Evolutionary conservation across 371 early-diverging fungal species (phyloP).

Genomic region (Mucor sp.): DNA sequence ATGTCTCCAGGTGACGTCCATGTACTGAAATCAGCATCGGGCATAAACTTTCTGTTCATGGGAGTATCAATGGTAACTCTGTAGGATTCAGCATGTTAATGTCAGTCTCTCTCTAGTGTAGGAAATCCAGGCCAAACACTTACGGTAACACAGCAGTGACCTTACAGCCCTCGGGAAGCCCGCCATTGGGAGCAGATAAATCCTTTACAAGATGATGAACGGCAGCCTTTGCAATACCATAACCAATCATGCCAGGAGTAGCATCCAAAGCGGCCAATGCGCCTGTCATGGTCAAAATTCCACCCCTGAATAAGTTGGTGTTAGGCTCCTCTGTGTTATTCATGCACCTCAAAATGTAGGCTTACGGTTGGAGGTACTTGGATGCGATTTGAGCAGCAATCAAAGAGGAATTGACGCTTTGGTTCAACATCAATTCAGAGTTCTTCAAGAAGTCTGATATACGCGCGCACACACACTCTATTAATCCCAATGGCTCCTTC

Average conservation of each 20-base stretch:
- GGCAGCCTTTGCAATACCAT: constrained; percentile 94
- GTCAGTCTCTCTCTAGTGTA: too few relatives aligned
- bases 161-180: constrained; percentile 73
- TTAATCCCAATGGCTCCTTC: neutral
- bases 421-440: constrained; percentile 76
- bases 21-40: constrained; percentile 79
- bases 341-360: neutral
- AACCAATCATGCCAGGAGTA: constrained; percentile 91
- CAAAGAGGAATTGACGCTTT: constrained; percentile 83
- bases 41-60: constrained; percentile 90
- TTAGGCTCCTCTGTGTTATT: neutral
- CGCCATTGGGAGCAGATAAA: constrained; percentile 72
- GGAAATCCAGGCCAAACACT: constrained; percentile 20
- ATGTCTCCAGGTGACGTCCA: constrained; percentile 89
- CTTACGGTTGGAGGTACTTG: constrained; percentile 70
- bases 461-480: neutral
- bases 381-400: constrained; percentile 86
- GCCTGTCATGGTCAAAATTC: constrained; percentile 84
- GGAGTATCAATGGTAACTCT: constrained; percentile 91
- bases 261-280: constrained; percentile 77
- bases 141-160: constrained; percentile 85
- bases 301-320: constrained; percentile 53
- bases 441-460: constrained; percentile 68
- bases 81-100: neutral
- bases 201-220: constrained; percentile 90